phyloP scores from a whole-genome alignment of 345 rosid genomes.

The Murraya paniculata region DNA sequence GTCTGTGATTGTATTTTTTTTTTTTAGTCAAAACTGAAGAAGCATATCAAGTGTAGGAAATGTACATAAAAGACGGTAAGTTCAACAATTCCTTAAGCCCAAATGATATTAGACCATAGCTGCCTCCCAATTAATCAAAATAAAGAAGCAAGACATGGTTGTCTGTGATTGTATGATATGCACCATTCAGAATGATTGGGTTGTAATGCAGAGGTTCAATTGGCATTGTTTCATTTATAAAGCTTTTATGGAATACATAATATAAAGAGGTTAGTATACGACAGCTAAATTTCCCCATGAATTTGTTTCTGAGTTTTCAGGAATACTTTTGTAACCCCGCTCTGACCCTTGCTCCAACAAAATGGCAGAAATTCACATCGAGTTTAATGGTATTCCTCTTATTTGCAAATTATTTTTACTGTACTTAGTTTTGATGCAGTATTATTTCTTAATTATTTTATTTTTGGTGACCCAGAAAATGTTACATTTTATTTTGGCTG shows the following conservation, averaged over 20 bases:
- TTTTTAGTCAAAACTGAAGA: no score
- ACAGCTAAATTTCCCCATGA: constrained; percentile 6
- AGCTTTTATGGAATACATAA: not conserved
- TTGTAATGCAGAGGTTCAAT: not conserved
- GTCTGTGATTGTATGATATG: constrained; percentile 5
- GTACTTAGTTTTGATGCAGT: not conserved
- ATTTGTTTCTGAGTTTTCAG: constrained; percentile 42
- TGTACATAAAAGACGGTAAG: no score
- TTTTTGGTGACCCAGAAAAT: not conserved
- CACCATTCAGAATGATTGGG: not conserved
- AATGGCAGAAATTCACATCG: constrained; percentile 92
- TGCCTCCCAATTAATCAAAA: no score
- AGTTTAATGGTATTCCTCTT: constrained; percentile 63
- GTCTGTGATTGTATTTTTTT: not conserved
- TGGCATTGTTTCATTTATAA: not conserved
- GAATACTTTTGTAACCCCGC: constrained; percentile 90
- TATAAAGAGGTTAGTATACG: constrained; percentile 4
- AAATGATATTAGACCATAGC: no score
- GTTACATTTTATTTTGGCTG: not conserved
- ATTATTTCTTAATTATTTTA: not conserved
- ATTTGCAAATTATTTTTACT: constrained; percentile 1
- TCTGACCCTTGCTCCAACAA: constrained; percentile 55
- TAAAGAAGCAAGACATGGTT: not conserved
- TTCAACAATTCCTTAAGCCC: no score
- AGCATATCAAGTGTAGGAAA: no score